These are phyloP conservation scores for Plasmodium inui DNA, from an alignment of 169 alveolate species.

Conservation along the genomic window DNA sequence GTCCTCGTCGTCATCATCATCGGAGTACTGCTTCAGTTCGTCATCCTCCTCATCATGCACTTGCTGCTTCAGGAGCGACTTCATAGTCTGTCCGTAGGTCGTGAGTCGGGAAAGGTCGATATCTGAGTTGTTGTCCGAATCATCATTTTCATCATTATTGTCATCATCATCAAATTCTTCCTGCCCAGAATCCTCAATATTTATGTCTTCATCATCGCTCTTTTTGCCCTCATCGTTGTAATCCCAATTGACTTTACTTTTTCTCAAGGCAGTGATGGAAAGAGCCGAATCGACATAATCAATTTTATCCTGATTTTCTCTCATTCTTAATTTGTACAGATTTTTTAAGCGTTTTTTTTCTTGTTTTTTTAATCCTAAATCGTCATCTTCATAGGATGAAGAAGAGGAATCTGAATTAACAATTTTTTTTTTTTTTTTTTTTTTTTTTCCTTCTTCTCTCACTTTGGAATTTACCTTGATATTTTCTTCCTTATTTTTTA, in stretches of 20 bases:
- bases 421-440: slow-evolving; percentile 26
- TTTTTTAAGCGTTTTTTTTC: slow-evolving; percentile 73
- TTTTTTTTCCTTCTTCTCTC: slow-evolving; percentile 27
- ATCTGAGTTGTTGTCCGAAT: slow-evolving; percentile 60
- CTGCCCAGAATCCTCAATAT: slow-evolving; percentile 17
- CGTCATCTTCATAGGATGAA: slow-evolving; percentile 43
- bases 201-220: slow-evolving; percentile 75
- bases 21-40: slow-evolving; percentile 72
- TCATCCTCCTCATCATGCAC: slow-evolving; percentile 75
- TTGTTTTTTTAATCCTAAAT: slow-evolving; percentile 72
- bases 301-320: slow-evolving; percentile 69
- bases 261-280: slow-evolving; percentile 33
- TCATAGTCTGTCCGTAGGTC: slow-evolving; percentile 68
- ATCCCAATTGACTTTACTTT: slow-evolving; percentile 72
- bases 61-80: slow-evolving; percentile 67
- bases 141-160: slow-evolving; percentile 64
- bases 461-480: slow-evolving; percentile 32
- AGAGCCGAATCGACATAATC: slow-evolving; percentile 74
- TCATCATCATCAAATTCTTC: slow-evolving; percentile 70
- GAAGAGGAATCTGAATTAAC: not conserved
- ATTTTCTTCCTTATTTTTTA: slow-evolving; percentile 64
- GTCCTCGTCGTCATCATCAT: slow-evolving; percentile 57
- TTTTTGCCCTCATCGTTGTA: slow-evolving; percentile 74
- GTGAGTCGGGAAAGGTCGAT: slow-evolving; percentile 52
- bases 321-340: slow-evolving; percentile 59